Conservation (phyloP, 257 asterid species). For the Solanum tacnaense region DNA sequence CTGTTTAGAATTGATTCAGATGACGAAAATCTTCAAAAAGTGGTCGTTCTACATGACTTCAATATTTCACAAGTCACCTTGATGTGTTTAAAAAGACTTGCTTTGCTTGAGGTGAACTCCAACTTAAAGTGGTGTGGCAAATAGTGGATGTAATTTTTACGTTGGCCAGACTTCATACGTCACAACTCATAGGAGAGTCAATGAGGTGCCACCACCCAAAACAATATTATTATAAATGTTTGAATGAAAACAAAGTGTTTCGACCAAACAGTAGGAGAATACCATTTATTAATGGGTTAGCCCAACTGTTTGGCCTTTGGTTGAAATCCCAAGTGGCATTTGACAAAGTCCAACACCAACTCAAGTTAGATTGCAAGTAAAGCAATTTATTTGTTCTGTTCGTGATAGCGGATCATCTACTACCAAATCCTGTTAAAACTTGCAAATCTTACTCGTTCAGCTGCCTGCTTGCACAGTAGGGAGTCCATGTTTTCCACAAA, state of each 20-base stretch:
- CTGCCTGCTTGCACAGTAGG: background rate
- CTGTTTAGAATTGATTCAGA: background rate
- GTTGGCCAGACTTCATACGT: background rate
- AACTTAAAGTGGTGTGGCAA: background rate
- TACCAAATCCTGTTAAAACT: background rate
- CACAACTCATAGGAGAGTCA: background rate
- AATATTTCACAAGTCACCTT: background rate
- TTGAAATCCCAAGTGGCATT: background rate
- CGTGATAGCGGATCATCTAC: background rate
- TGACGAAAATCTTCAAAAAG: background rate
- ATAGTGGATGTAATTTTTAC: background rate
- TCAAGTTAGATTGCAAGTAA: background rate
- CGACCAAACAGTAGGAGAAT: background rate
- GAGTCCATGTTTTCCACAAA: background rate
- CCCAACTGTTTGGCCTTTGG: background rate
- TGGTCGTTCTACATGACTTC: background rate
- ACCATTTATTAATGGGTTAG: background rate
- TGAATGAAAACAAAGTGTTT: background rate
- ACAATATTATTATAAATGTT: background rate
- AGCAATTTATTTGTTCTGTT: background rate
- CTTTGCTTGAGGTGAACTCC: background rate
- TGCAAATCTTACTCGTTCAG: background rate
- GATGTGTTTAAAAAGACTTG: background rate
- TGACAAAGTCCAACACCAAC: background rate
- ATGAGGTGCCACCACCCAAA: background rate